Conservation (phyloP, 495 filamentous ascomycete species). For the Aspergillus avenaceus region DNA sequence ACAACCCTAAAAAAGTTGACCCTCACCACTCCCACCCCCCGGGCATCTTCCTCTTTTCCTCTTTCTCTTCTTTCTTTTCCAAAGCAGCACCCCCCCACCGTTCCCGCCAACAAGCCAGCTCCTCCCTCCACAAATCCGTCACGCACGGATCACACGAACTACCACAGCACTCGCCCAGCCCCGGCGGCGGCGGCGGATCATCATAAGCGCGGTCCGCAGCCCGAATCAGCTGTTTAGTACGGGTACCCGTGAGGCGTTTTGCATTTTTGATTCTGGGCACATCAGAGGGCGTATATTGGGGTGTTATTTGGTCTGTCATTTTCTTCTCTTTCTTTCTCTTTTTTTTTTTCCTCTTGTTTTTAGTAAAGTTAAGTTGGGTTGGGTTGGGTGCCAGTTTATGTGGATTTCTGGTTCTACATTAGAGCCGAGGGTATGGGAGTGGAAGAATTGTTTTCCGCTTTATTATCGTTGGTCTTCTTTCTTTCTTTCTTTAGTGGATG, state of each 20-base stretch:
- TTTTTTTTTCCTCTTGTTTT: too few species aligned
- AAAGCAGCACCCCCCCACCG: slow-evolving; percentile 29
- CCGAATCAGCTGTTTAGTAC: slow-evolving; percentile 36
- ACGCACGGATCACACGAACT: slow-evolving; percentile 44
- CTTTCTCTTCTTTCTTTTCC: slow-evolving; percentile 14
- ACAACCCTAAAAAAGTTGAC: neutral
- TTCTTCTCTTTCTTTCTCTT: too few species aligned
- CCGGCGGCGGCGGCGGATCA: slow-evolving; percentile 36
- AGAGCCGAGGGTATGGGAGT: neutral
- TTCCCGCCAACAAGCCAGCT: slow-evolving; percentile 37
- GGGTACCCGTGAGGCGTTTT: slow-evolving; percentile 28
- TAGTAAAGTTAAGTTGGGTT: too few species aligned
- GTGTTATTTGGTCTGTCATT: too few species aligned
- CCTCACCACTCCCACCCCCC: slow-evolving; percentile 24
- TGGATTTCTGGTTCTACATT: neutral
- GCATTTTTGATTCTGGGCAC: slow-evolving; percentile 30
- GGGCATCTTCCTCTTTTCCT: slow-evolving; percentile 14
- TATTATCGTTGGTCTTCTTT: too few species aligned
- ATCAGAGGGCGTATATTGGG: slow-evolving; percentile 21
- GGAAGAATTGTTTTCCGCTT: neutral
- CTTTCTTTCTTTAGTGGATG: too few species aligned
- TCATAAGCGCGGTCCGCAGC: slow-evolving; percentile 29
- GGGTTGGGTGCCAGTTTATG: neutral
- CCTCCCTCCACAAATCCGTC: slow-evolving; percentile 37
- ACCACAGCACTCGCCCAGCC: slow-evolving; percentile 35